Evolutionary conservation across 768 basidiomycete genomes (phyloP).

Genomic region (Tulasnella sp.): DNA sequence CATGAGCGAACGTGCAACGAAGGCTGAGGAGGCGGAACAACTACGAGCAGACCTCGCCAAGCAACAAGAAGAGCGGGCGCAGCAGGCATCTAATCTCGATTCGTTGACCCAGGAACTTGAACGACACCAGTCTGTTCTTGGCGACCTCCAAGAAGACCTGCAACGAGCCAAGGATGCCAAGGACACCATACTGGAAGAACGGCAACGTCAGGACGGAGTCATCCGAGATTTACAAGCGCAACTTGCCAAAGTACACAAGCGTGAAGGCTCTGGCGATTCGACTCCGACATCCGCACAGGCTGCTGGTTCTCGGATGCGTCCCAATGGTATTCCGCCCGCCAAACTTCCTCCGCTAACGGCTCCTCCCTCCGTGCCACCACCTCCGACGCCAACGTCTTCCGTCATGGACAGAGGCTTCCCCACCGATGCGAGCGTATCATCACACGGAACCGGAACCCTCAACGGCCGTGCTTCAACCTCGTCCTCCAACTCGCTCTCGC

Average conservation of each 20-base stretch:
- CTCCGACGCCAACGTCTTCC: slow-evolving; percentile 48
- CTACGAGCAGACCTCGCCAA: slow-evolving; percentile 50
- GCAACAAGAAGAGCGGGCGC: slow-evolving; percentile 48
- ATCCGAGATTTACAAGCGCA: slow-evolving; percentile 75
- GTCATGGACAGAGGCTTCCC: slow-evolving; percentile 16
- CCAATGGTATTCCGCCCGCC: slow-evolving; percentile 49
- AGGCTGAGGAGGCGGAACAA: slow-evolving; percentile 34
- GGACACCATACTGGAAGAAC: slow-evolving; percentile 64
- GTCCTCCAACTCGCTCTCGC: slow-evolving; percentile 29
- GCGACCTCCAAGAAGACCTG: slow-evolving; percentile 66
- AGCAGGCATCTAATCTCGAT: slow-evolving; percentile 66
- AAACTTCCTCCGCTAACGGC: slow-evolving; percentile 84
- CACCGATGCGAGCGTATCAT: slow-evolving; percentile 30
- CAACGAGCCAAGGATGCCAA: slow-evolving; percentile 77
- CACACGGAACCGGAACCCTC: slow-evolving; percentile 9
- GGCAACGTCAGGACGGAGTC: slow-evolving; percentile 51
- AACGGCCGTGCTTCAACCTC: slow-evolving; percentile 36
- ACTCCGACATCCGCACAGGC: slow-evolving; percentile 16
- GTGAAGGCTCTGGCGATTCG: slow-evolving; percentile 16
- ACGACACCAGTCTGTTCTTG: slow-evolving; percentile 60
- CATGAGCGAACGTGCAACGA: slow-evolving; percentile 35
- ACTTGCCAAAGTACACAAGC: slow-evolving; percentile 20
- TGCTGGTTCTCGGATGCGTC: slow-evolving; percentile 28
- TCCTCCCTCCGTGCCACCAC: slow-evolving; percentile 78
- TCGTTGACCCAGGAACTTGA: slow-evolving; percentile 67